phyloP scores from a whole-genome alignment of 129 eudicot genomes.

The Chrysanthemum seticuspe region DNA sequence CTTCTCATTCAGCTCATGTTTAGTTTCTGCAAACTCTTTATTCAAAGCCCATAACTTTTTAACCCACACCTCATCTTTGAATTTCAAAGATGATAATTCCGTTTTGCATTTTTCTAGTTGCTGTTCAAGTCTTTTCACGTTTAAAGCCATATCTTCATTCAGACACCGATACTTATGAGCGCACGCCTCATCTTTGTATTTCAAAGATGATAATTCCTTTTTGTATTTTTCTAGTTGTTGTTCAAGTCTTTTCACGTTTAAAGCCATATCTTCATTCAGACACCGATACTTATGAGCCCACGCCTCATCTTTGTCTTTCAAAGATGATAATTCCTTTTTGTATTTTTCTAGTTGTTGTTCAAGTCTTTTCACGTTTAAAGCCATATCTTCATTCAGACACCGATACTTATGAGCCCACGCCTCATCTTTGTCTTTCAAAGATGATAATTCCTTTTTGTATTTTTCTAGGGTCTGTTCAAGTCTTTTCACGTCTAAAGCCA shows the following conservation, averaged over 20 bases:
- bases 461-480: not conserved
- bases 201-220: too few species aligned
- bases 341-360: too few species aligned
- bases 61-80: slow-evolving; percentile 41
- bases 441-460: too few species aligned
- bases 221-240: too few species aligned
- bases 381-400: slow-evolving; percentile 7
- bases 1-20: slow-evolving; percentile 38
- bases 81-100: slow-evolving; percentile 25
- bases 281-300: too few species aligned
- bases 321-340: not conserved
- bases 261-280: slow-evolving; percentile 15
- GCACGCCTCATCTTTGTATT: too few species aligned
- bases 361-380: not conserved
- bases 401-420: too few species aligned
- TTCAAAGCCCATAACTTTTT: slow-evolving; percentile 28
- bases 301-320: too few species aligned
- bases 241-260: slow-evolving; percentile 11
- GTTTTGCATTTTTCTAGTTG: slow-evolving; percentile 22
- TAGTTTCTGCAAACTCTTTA: slow-evolving; percentile 45
- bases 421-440: too few species aligned
- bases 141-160: slow-evolving; percentile 17
- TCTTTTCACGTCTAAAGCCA: not conserved
- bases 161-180: too few species aligned
- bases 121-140: slow-evolving; percentile 22